Conservation (phyloP, 139 green algal species). For the Micractinium sp. region DNA sequence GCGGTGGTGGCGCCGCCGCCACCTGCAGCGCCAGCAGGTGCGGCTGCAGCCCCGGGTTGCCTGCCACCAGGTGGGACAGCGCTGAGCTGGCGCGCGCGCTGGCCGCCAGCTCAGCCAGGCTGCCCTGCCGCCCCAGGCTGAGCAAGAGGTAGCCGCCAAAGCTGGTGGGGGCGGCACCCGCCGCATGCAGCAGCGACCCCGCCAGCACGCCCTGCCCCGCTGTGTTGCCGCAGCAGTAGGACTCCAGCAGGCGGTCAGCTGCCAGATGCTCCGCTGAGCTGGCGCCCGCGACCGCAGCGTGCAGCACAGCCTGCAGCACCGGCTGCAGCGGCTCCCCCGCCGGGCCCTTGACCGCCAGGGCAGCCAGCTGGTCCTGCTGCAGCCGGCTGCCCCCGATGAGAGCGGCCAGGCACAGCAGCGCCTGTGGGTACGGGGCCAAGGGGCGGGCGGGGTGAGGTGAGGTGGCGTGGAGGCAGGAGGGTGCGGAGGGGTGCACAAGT, state of each 20-base stretch:
- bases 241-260: conserved; percentile 8
- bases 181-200: background rate
- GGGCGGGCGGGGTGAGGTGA: background rate
- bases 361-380: conserved; percentile 23
- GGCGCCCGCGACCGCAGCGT: background rate
- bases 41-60: conserved; percentile 10
- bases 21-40: conserved; percentile 17
- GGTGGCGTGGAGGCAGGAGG: background rate
- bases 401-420: conserved; percentile 22
- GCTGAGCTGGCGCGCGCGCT: conserved; percentile 26
- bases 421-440: background rate
- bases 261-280: conserved; percentile 3
- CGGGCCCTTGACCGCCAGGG: background rate
- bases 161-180: background rate
- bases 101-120: conserved; percentile 16
- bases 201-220: conserved; percentile 16
- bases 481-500: no score
- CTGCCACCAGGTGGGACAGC: conserved; percentile 24
- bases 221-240: conserved; percentile 14
- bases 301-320: conserved; percentile 18
- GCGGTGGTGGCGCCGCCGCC: background rate
- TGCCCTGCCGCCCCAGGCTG: conserved; percentile 2
- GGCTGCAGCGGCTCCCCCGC: background rate
- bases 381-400: conserved; percentile 3
- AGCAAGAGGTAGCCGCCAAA: conserved; percentile 19